phyloP scores from a whole-genome alignment of 352 stramenopile species.

The Globisporangium ultimum region DNA sequence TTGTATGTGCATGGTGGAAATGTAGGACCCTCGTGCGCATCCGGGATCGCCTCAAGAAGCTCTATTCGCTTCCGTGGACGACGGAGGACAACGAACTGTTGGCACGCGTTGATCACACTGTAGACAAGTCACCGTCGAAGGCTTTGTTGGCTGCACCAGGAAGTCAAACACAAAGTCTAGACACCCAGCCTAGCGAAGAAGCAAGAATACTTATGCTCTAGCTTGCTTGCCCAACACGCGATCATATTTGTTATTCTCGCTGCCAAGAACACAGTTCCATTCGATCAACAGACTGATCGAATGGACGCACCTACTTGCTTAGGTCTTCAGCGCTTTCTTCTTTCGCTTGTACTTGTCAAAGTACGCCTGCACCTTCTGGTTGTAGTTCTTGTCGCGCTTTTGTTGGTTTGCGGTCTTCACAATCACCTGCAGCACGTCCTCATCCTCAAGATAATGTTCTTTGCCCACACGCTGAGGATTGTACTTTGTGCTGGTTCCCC shows the following conservation, averaged over 20 bases:
- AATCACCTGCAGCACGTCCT: slow-evolving; percentile 98
- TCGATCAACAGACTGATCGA: background rate
- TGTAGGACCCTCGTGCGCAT: slow-evolving; percentile 47
- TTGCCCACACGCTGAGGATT: slow-evolving; percentile 96
- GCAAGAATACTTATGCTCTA: slow-evolving; percentile 13
- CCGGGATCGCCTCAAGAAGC: slow-evolving; percentile 46
- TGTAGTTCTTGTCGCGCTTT: slow-evolving; percentile 98
- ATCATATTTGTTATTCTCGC: too few relatives aligned
- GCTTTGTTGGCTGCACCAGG: background rate
- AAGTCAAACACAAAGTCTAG: slow-evolving; percentile 1
- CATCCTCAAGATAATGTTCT: slow-evolving; percentile 94
- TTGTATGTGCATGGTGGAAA: slow-evolving; percentile 17
- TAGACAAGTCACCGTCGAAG: background rate
- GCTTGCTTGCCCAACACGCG: too few relatives aligned
- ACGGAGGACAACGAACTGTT: slow-evolving; percentile 51
- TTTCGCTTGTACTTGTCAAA: slow-evolving; percentile 96
- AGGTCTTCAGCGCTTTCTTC: slow-evolving; percentile 93
- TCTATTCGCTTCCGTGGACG: slow-evolving; percentile 50
- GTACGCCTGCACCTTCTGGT: slow-evolving; percentile 93
- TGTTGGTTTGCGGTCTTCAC: slow-evolving; percentile 98
- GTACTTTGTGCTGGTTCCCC: slow-evolving; percentile 98
- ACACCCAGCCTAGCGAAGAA: slow-evolving; percentile 3
- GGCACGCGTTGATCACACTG: slow-evolving; percentile 17
- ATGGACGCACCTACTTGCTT: slow-evolving; percentile 10
- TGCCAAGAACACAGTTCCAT: too few relatives aligned